Conservation (phyloP, 2,329 filamentous ascomycete species). For the Orbilia brochopaga region DNA sequence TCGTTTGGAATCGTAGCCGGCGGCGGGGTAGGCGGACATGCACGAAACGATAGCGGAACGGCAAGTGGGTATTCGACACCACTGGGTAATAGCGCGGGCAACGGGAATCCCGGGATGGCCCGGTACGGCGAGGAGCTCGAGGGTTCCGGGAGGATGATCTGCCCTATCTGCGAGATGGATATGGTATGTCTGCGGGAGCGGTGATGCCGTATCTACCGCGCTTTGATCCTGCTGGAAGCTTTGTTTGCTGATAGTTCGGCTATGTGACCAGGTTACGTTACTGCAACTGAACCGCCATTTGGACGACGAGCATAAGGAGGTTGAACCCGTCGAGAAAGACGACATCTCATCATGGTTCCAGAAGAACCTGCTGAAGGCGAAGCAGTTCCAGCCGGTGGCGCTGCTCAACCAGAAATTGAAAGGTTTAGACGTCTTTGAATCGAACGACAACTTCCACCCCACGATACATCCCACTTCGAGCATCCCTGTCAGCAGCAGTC, state of each 20-base stretch:
- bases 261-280: conserved; percentile 72
- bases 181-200: conserved; percentile 69
- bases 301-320: conserved; percentile 87
- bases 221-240: not conserved
- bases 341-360: conserved; percentile 98
- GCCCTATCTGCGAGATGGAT: conserved; percentile 97
- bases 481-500: conserved; percentile 55
- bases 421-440: conserved; percentile 90
- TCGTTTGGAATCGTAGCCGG: conserved; percentile 45
- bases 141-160: conserved; percentile 68
- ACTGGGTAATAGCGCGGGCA: conserved; percentile 30
- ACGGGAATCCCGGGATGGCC: conserved; percentile 36
- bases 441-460: conserved; percentile 67
- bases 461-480: conserved; percentile 57
- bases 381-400: conserved; percentile 87
- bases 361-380: conserved; percentile 89
- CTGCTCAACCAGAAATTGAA: conserved; percentile 92
- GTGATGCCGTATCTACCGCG: not conserved
- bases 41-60: conserved; percentile 32
- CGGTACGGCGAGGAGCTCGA: conserved; percentile 21
- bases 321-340: conserved; percentile 85
- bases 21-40: conserved; percentile 26
- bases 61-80: conserved; percentile 43
- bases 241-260: not conserved
- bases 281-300: conserved; percentile 89